Evolutionary conservation across 139 green algal species (phyloP).

Genomic region (Coccomyxa sp.): DNA sequence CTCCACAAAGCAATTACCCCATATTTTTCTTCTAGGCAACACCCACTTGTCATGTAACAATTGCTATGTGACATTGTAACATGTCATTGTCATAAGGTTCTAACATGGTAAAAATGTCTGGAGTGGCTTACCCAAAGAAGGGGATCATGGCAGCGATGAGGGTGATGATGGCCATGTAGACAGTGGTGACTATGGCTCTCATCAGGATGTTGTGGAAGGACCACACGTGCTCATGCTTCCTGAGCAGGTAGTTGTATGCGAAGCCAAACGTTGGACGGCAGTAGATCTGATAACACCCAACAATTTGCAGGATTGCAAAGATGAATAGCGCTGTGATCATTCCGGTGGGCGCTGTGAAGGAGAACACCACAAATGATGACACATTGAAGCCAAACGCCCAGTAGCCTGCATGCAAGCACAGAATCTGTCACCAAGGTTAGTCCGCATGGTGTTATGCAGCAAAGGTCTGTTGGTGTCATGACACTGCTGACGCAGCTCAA

Average conservation of each 20-base stretch:
- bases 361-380: conserved; percentile 22
- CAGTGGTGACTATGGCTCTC: conserved; percentile 19
- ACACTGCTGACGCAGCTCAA: too few species aligned
- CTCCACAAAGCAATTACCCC: too few species aligned
- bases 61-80: too few species aligned
- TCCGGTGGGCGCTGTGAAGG: conserved; percentile 22
- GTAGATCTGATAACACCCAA: conserved; percentile 46
- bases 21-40: too few species aligned
- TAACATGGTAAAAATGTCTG: too few species aligned
- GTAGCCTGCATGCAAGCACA: conserved; percentile 16
- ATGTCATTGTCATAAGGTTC: too few species aligned
- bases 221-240: neutral
- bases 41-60: too few species aligned
- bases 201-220: conserved; percentile 17
- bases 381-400: conserved; percentile 39
- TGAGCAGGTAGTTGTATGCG: neutral
- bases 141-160: conserved; percentile 21
- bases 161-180: conserved; percentile 27
- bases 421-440: neutral
- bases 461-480: too few species aligned
- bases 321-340: conserved; percentile 23
- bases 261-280: conserved; percentile 27
- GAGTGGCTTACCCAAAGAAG: conserved; percentile 12
- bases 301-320: conserved; percentile 36
- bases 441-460: neutral